Conservation (phyloP, 441 rosid species). For the Brassica hybrid region DNA sequence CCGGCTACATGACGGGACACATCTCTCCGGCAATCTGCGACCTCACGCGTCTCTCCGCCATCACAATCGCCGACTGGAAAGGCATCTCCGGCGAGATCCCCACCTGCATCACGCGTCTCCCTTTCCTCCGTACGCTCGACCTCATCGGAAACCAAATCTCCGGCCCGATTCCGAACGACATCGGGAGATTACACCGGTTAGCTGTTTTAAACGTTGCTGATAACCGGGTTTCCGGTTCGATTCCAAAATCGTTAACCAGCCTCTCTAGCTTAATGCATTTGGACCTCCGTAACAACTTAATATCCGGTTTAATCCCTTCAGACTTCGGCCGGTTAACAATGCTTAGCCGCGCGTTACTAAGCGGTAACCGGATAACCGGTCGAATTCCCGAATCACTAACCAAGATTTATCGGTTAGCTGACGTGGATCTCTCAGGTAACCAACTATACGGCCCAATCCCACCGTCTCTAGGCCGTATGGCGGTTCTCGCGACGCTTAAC, state of each 20-base stretch:
- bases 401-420: constrained; percentile 75
- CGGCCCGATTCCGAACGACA: constrained; percentile 65
- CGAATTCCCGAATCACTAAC: constrained; percentile 63
- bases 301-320: constrained; percentile 66
- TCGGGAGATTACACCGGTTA: constrained; percentile 65
- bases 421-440: constrained; percentile 79
- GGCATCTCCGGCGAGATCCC: constrained; percentile 86
- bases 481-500: constrained; percentile 75
- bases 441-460: constrained; percentile 67
- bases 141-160: constrained; percentile 71
- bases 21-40: constrained; percentile 61
- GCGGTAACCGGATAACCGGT: constrained; percentile 67
- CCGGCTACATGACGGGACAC: constrained; percentile 70
- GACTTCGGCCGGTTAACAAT: constrained; percentile 61
- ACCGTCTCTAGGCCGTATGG: constrained; percentile 72
- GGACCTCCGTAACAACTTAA: constrained; percentile 71
- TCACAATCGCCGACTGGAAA: constrained; percentile 86
- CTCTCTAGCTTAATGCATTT: constrained; percentile 79
- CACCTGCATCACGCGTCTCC: constrained; percentile 57
- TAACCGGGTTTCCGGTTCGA: constrained; percentile 65
- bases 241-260: constrained; percentile 64
- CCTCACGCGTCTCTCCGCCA: constrained; percentile 59
- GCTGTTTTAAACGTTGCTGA: constrained; percentile 83
- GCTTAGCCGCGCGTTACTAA: constrained; percentile 83
- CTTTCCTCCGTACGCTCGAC: constrained; percentile 78